Conservation (phyloP, 495 filamentous ascomycete genomes). For the Hamigera avellanea region DNA sequence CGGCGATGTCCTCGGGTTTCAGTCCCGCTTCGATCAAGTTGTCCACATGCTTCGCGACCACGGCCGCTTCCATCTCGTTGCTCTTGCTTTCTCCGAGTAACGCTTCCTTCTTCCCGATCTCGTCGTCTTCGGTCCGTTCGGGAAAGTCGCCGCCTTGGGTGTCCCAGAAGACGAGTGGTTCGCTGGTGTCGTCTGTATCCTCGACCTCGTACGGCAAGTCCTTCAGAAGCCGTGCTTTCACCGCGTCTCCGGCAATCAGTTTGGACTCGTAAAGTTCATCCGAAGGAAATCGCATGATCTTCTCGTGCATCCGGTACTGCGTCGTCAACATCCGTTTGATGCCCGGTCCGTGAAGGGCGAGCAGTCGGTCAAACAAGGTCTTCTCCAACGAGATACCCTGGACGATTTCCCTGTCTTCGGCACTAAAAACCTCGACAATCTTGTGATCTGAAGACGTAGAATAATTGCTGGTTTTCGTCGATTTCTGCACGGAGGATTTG, state of each 20-base stretch:
- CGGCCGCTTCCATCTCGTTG: conserved; percentile 80
- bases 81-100: conserved; percentile 79
- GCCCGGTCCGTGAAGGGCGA: conserved; percentile 64
- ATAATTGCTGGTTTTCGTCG: conserved; percentile 7
- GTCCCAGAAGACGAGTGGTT: conserved; percentile 87
- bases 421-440: conserved; percentile 3
- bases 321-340: conserved; percentile 96
- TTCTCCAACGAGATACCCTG: conserved; percentile 54
- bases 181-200: conserved; percentile 76
- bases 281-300: conserved; percentile 91
- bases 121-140: conserved; percentile 44
- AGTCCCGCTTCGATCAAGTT: conserved; percentile 70
- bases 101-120: conserved; percentile 36
- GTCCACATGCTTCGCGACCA: conserved; percentile 66
- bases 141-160: conserved; percentile 91
- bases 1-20: conserved; percentile 69
- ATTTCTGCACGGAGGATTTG: conserved; percentile 44
- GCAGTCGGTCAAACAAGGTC: conserved; percentile 83
- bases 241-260: conserved; percentile 66
- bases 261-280: conserved; percentile 73
- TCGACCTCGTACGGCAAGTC: conserved; percentile 69
- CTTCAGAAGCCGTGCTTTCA: conserved; percentile 61
- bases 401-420: conserved; percentile 14
- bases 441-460: too few relatives aligned
- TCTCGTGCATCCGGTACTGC: conserved; percentile 96